Conservation (phyloP, 208 protist genomes). For the Herpetomonas samuelpessoai region DNA sequence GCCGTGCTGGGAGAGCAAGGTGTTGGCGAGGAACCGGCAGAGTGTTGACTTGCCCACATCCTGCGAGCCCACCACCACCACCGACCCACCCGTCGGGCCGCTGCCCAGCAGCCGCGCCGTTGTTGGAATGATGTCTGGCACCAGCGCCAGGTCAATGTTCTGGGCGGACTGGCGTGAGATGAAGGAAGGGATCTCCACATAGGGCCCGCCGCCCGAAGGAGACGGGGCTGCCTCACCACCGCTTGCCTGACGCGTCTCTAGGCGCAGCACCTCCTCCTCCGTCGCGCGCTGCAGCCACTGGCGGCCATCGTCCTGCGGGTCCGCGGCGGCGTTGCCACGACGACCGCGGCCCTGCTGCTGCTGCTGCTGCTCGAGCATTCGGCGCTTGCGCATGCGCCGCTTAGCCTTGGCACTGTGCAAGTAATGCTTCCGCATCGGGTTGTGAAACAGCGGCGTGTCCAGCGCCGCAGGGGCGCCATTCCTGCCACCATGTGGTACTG, state of each 20-base stretch:
- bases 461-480: no score
- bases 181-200: constrained; percentile 71
- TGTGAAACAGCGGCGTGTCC: neutral
- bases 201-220: constrained; percentile 18
- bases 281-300: constrained; percentile 8
- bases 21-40: constrained; percentile 72
- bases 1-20: constrained; percentile 68
- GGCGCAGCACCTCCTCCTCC: constrained; percentile 1
- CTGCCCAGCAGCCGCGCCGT: constrained; percentile 20
- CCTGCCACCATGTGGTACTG: constrained; percentile 7
- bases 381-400: neutral
- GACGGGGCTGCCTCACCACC: neutral
- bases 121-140: constrained; percentile 54
- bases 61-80: constrained; percentile 69
- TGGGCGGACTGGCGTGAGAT: constrained; percentile 38
- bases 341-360: no score
- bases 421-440: constrained; percentile 4
- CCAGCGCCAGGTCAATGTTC: constrained; percentile 44
- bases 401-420: neutral
- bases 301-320: neutral
- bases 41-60: constrained; percentile 88
- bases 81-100: constrained; percentile 24
- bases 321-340: no score
- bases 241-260: neutral
- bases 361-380: neutral